Conservation (phyloP, 306 rosid genomes). For the Dryas alaskensis region DNA sequence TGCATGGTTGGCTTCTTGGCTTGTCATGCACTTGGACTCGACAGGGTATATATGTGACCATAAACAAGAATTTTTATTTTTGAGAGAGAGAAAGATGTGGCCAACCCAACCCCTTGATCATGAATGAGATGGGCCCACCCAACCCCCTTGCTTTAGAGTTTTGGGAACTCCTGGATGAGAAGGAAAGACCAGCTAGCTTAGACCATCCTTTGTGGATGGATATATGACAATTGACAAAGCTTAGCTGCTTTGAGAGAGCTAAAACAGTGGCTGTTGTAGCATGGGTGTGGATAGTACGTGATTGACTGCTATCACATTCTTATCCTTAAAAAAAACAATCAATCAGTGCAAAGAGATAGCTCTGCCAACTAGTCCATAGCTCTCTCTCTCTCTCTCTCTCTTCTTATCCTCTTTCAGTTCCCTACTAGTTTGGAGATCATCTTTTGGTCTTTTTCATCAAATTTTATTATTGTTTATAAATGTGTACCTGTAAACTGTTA, state of each 20-base stretch:
- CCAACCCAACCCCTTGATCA: too few relatives aligned
- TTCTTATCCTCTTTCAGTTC: not conserved
- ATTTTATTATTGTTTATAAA: not conserved
- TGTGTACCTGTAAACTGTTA: not conserved
- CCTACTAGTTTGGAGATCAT: slow-evolving; percentile 5
- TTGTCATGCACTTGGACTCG: too few relatives aligned
- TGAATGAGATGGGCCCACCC: too few relatives aligned
- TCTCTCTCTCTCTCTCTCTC: slow-evolving; percentile 26
- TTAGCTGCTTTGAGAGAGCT: not conserved
- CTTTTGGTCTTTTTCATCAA: not conserved
- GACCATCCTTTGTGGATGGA: slow-evolving; percentile 12
- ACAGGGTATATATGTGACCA: too few relatives aligned
- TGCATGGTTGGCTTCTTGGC: too few relatives aligned
- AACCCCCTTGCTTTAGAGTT: too few relatives aligned
- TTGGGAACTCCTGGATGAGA: not conserved
- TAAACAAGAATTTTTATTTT: too few relatives aligned
- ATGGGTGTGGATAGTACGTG: slow-evolving; percentile 18
- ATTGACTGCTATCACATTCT: slow-evolving; percentile 18
- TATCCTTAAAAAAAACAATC: slow-evolving; percentile 44
- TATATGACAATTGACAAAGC: not conserved
- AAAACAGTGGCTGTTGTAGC: not conserved
- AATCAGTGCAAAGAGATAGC: slow-evolving; percentile 27
- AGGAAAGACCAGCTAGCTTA: too few relatives aligned
- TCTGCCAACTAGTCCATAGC: slow-evolving; percentile 19
- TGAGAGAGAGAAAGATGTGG: too few relatives aligned